A percentile compares a stretch with the other conserved stretches of the same genome.
phyloP scores from a whole-genome alignment of 805 yeast genomes.

The Suhomyces sp. region DNA sequence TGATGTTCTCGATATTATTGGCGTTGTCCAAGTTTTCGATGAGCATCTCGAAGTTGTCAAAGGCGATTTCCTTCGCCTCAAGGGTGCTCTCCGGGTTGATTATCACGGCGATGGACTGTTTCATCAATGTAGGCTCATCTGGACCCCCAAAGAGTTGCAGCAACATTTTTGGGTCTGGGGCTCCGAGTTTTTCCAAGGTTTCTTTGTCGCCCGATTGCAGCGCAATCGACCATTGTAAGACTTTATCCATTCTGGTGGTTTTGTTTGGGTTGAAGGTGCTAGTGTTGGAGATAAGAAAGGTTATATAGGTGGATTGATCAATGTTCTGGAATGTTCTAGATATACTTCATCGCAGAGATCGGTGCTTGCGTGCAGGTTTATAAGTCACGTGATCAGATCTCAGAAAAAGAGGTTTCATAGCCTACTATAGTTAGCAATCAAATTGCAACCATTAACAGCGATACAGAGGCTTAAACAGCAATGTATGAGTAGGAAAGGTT shows the following conservation, averaged over 20 bases:
- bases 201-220: constrained; percentile 71
- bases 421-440: no score
- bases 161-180: constrained; percentile 76
- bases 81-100: constrained; percentile 54
- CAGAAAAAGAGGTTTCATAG: no score
- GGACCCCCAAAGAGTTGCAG: constrained; percentile 75
- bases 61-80: constrained; percentile 69
- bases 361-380: no score
- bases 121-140: constrained; percentile 90
- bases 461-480: no score
- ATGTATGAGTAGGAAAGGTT: no score
- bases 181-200: constrained; percentile 60
- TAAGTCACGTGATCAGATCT: no score
- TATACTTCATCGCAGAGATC: no score
- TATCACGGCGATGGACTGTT: constrained; percentile 64
- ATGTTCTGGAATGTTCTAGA: no score
- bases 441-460: no score
- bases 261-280: no score
- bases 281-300: no score
- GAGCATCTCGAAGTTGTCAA: constrained; percentile 90
- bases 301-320: no score
- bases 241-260: constrained; percentile 67
- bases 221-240: constrained; percentile 89
- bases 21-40: constrained; percentile 95
- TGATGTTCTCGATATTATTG: constrained; percentile 80